A percentile compares a stretch with the other conserved stretches of the same genome.
phyloP scores from a whole-genome alignment of 2,329 filamentous ascomycete species.

The Colletotrichum noveboracense region DNA sequence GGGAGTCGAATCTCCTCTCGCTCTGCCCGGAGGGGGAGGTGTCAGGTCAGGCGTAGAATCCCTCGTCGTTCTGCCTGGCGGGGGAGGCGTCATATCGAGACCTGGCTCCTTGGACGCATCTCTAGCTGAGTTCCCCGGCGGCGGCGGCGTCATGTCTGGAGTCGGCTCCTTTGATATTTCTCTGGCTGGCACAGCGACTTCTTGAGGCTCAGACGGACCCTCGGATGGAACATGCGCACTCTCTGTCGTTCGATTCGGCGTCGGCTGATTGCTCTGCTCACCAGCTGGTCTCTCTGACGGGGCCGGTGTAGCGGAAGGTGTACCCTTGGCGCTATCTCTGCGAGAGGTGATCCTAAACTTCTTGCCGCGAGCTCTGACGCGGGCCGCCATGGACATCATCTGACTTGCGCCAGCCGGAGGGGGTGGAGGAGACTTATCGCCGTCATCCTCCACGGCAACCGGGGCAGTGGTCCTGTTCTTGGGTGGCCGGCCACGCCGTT shows the following conservation, averaged over 20 bases:
- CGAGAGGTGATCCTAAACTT: conserved; percentile 55
- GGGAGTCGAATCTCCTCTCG: background rate
- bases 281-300: background rate
- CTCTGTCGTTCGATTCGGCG: background rate
- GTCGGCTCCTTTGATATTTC: background rate
- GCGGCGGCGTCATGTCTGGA: background rate
- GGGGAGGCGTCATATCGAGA: background rate
- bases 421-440: conserved; percentile 9
- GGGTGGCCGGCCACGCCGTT: conserved; percentile 15
- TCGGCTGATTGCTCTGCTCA: background rate
- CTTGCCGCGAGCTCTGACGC: conserved; percentile 59
- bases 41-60: background rate
- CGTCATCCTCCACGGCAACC: background rate
- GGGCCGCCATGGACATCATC: conserved; percentile 62
- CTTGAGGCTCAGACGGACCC: background rate
- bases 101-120: background rate
- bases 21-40: background rate
- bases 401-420: background rate
- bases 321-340: conserved; percentile 22
- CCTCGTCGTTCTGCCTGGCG: background rate
- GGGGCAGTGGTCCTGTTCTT: background rate
- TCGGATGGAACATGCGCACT: background rate
- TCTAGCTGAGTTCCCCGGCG: background rate
- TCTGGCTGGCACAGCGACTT: background rate
- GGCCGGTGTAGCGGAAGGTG: background rate